A percentile compares a stretch with the other conserved stretches of the same genome.
These are phyloP conservation scores for Tolypocladium nubicola DNA, from an alignment of 2,329 filamentous ascomycete species.

Conservation along the genomic window DNA sequence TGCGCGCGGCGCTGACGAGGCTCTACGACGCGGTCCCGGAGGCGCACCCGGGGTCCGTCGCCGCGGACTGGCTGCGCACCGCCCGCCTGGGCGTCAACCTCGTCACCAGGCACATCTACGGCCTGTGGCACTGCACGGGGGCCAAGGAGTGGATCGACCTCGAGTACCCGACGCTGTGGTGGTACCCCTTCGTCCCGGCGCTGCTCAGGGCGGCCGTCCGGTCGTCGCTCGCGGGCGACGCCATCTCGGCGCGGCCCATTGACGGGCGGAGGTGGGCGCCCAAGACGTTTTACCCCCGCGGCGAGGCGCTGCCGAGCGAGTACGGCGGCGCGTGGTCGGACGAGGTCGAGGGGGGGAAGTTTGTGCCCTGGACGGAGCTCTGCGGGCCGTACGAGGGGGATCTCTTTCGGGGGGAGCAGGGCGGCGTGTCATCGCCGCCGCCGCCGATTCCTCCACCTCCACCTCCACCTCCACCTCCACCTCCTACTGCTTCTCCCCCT, in stretches of 20 bases:
- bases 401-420: conserved; percentile 12
- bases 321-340: conserved; percentile 15
- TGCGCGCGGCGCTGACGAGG: conserved; percentile 15
- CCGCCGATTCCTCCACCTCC: neutral
- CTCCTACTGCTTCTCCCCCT: neutral
- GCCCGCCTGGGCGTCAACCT: conserved; percentile 25
- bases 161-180: conserved; percentile 27
- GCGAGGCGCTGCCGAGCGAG: conserved; percentile 3
- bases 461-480: neutral
- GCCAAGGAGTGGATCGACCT: conserved; percentile 19
- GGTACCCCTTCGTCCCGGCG: conserved; percentile 20
- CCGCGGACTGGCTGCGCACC: conserved; percentile 19
- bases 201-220: conserved; percentile 17
- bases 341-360: conserved; percentile 9
- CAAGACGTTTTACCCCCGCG: conserved; percentile 7
- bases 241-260: conserved; percentile 15
- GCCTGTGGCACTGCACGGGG: conserved; percentile 28
- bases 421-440: neutral
- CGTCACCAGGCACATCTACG: conserved; percentile 23
- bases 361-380: conserved; percentile 15
- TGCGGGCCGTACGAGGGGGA: conserved; percentile 13
- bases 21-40: conserved; percentile 19
- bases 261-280: conserved; percentile 20
- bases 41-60: conserved; percentile 12
- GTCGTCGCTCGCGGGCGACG: conserved; percentile 11